phyloP scores from a whole-genome alignment of 2,329 filamentous ascomycete genomes.

The Trichoderma sp. region DNA sequence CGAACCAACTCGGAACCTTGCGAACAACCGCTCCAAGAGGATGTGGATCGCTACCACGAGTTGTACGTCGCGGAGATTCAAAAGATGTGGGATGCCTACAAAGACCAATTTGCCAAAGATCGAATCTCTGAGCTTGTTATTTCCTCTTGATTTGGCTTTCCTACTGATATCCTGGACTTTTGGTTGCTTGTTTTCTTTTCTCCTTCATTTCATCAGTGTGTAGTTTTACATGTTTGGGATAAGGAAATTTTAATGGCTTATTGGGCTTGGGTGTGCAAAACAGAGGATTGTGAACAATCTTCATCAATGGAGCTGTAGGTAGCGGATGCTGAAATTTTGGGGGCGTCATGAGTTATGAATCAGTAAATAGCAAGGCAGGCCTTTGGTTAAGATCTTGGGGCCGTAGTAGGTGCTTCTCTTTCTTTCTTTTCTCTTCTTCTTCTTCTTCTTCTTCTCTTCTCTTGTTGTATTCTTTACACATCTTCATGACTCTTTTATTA shows the following conservation, averaged over 20 bases:
- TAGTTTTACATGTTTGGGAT: neutral
- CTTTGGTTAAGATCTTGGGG: neutral
- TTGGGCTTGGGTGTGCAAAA: neutral
- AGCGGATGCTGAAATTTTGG: neutral
- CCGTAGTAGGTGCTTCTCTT: neutral
- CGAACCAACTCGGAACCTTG: constrained; percentile 57
- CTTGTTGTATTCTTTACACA: neutral
- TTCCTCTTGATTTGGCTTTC: neutral
- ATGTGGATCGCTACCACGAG: constrained; percentile 77
- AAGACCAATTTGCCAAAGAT: constrained; percentile 67
- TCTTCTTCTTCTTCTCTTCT: no score
- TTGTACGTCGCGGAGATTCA: constrained; percentile 73
- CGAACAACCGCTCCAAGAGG: constrained; percentile 63
- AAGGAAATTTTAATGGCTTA: neutral
- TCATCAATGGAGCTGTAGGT: neutral
- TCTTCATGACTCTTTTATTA: neutral
- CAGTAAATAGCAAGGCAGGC: neutral
- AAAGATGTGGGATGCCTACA: constrained; percentile 73
- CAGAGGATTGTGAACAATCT: neutral
- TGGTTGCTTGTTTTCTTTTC: neutral
- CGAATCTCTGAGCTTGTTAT: constrained; percentile 57
- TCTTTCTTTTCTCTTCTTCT: neutral
- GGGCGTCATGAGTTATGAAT: neutral
- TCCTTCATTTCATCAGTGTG: neutral
- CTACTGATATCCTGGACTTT: neutral